Conservation (phyloP, 2,329 filamentous ascomycete genomes). For the Lojkania enalia region DNA sequence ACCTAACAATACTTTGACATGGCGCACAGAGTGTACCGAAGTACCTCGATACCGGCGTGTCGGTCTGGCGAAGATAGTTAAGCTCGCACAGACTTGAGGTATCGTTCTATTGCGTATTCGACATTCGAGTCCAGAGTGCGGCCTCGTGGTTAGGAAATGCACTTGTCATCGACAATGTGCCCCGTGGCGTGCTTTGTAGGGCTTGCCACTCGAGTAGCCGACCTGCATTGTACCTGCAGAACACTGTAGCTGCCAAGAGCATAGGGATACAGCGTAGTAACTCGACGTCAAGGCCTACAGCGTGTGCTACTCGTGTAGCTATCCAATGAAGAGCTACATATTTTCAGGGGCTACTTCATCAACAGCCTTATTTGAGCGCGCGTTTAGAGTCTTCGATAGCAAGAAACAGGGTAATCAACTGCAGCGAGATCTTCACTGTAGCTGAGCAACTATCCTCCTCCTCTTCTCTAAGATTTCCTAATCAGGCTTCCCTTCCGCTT, state of each 20-base stretch:
- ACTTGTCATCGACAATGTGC: background rate
- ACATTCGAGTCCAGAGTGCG: too few species aligned
- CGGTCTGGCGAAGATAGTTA: conserved; percentile 1
- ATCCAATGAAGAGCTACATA: too few species aligned
- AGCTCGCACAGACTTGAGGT: background rate
- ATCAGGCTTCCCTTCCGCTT: too few species aligned
- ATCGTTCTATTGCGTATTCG: background rate
- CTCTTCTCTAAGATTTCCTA: too few species aligned
- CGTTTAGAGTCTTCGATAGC: too few species aligned
- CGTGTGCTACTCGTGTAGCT: too few species aligned
- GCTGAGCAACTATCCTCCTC: too few species aligned
- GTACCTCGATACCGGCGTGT: conserved; percentile 9
- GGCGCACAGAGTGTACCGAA: background rate
- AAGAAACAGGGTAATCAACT: too few species aligned
- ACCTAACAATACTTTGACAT: background rate
- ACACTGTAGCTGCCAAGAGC: conserved; percentile 10
- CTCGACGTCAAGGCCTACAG: conserved; percentile 3
- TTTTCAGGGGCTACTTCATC: too few species aligned
- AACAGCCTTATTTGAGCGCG: too few species aligned
- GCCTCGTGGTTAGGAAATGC: background rate
- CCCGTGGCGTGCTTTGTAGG: background rate
- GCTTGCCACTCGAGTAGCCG: background rate
- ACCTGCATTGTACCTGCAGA: conserved; percentile 15
- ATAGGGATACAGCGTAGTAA: conserved; percentile 2
- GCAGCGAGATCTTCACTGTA: too few species aligned